phyloP scores from a whole-genome alignment of 2,329 filamentous ascomycete species.

The Ophiostoma triangulosporum region DNA sequence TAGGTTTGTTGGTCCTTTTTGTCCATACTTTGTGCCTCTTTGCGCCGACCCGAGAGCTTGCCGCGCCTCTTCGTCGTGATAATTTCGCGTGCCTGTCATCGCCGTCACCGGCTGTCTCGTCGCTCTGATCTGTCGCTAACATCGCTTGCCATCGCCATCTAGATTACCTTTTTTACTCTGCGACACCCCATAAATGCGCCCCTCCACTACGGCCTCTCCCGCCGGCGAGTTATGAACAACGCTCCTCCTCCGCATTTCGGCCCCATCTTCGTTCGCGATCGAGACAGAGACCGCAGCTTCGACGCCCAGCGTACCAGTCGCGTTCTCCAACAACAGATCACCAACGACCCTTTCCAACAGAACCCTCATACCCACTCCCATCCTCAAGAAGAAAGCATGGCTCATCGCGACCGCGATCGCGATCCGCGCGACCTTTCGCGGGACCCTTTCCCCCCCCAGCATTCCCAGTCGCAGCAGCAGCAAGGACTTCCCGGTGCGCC shows the following conservation, averaged over 20 bases:
- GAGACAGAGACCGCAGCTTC: conserved; percentile 28
- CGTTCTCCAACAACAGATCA: conserved; percentile 27
- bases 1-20: background rate
- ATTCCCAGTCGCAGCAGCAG: conserved; percentile 5
- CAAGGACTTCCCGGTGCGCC: conserved; percentile 32
- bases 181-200: conserved; percentile 8
- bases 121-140: background rate
- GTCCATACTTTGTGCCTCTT: background rate
- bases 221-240: conserved; percentile 29
- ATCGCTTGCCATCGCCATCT: background rate
- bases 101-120: background rate
- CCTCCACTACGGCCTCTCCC: background rate
- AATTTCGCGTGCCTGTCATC: background rate
- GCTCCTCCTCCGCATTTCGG: conserved; percentile 26
- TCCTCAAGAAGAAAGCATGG: conserved; percentile 29
- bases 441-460: conserved; percentile 36
- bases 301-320: conserved; percentile 1
- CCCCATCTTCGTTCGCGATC: conserved; percentile 34
- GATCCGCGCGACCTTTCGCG: conserved; percentile 51
- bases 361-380: background rate
- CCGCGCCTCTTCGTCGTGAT: background rate
- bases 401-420: conserved; percentile 40
- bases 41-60: background rate
- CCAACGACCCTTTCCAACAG: background rate
- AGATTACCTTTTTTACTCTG: background rate